Evolutionary conservation across 352 stramenopile species (phyloP).

Genomic region (Globisporangium perplexum): DNA sequence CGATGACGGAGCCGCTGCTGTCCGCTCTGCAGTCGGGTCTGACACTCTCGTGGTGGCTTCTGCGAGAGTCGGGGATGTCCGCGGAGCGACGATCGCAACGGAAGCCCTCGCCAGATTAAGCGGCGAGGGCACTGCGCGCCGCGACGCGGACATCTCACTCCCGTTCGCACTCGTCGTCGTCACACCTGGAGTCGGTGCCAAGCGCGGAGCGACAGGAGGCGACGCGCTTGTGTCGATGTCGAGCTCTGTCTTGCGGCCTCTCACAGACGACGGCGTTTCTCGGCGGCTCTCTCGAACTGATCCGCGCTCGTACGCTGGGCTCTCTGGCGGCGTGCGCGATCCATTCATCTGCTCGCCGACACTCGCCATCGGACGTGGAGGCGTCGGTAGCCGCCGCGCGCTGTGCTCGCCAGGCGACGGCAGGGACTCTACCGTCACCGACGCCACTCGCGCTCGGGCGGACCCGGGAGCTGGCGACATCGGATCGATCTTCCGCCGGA

Average conservation of each 20-base stretch:
- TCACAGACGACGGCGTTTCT: not conserved
- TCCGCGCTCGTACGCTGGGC: constrained; percentile 6
- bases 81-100: not conserved
- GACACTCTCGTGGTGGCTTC: constrained; percentile 1
- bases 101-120: constrained; percentile 5
- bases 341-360: constrained; percentile 7
- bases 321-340: constrained; percentile 9
- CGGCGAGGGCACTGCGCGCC: not conserved
- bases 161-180: not conserved
- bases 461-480: not conserved
- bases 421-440: constrained; percentile 25
- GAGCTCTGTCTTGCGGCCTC: constrained; percentile 7
- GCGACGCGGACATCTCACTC: not conserved
- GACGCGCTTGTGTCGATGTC: constrained; percentile 12
- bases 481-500: constrained; percentile 28
- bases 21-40: not conserved
- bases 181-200: not conserved
- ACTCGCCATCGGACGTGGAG: constrained; percentile 5
- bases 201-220: not conserved
- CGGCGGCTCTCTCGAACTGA: constrained; percentile 4
- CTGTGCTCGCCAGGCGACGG: constrained; percentile 7
- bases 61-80: not conserved
- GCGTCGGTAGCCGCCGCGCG: constrained; percentile 5
- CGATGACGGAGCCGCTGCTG: not conserved
- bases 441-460: constrained; percentile 16